These are phyloP conservation scores for Neopestalotiopsis sp. DNA, from an alignment of 2,329 filamentous ascomycete species.

Conservation along the genomic window DNA sequence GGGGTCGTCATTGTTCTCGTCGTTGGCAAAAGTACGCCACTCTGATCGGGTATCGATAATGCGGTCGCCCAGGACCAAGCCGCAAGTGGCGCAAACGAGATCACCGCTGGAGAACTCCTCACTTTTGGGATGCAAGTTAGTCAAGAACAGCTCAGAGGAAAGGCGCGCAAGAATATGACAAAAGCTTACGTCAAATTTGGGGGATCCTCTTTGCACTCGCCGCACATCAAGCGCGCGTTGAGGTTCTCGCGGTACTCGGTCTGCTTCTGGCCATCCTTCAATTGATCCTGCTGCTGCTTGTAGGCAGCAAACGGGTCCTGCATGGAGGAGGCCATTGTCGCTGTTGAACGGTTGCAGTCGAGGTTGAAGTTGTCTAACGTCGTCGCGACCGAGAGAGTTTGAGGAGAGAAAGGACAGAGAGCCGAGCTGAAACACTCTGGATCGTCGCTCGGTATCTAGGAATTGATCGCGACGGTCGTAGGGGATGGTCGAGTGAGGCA, in stretches of 20 bases:
- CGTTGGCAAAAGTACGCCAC: conserved; percentile 98
- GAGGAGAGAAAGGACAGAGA: neutral
- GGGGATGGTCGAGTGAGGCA: neutral
- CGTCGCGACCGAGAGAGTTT: neutral
- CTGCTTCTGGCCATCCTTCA: conserved; percentile 8
- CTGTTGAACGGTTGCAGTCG: neutral
- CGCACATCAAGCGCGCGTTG: conserved; percentile 83
- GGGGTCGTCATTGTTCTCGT: conserved; percentile 95
- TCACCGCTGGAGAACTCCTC: conserved; percentile 94
- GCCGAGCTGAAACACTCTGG: neutral
- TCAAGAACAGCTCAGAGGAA: no score
- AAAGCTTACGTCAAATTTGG: conserved; percentile 66
- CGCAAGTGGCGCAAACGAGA: conserved; percentile 90
- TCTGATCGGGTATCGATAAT: conserved; percentile 96
- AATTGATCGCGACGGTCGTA: neutral
- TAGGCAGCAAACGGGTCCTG: conserved; percentile 52
- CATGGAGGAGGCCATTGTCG: conserved; percentile 16
- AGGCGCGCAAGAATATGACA: neutral
- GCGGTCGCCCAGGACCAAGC: conserved; percentile 85
- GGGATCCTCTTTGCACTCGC: conserved; percentile 89
- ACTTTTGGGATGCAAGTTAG: conserved; percentile 42
- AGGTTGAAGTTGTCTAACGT: neutral
- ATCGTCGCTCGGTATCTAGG: neutral
- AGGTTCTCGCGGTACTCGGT: conserved; percentile 77
- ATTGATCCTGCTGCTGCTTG: conserved; percentile 33